Conservation (phyloP, 257 asterid genomes). For the Cruciata laevipes region DNA sequence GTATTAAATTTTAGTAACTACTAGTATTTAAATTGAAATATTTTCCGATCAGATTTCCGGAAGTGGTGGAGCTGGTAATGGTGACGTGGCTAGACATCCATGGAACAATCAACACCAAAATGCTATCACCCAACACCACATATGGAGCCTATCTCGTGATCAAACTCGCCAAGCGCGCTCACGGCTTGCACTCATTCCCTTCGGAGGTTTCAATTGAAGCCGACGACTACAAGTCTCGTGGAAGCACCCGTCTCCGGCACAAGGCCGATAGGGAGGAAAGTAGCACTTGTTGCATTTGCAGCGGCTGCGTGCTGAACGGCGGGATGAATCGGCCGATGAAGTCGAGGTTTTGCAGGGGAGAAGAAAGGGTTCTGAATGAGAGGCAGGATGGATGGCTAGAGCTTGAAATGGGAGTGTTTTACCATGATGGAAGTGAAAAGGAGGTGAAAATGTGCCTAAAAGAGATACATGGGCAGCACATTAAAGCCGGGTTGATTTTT, state of each 20-base stretch:
- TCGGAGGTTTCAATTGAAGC: conserved; percentile 41
- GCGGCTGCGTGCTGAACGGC: conserved; percentile 3
- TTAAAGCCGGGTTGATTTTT: conserved; percentile 64
- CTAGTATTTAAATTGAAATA: no score
- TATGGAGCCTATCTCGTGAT: conserved; percentile 57
- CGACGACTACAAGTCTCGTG: conserved; percentile 21
- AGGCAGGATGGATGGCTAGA: conserved; percentile 78
- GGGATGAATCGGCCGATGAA: conserved; percentile 1
- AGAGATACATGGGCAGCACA: conserved; percentile 57
- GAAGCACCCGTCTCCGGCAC: conserved; percentile 20
- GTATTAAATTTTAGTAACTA: no score
- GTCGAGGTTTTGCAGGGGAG: conserved; percentile 7
- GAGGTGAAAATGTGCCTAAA: conserved; percentile 54
- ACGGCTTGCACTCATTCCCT: conserved; percentile 41
- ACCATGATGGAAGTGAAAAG: conserved; percentile 28
- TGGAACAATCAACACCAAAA: conserved; percentile 32
- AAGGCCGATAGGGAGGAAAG: neutral
- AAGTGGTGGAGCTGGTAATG: conserved; percentile 36
- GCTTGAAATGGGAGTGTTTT: conserved; percentile 64
- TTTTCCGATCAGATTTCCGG: neutral
- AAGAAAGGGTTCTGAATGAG: conserved; percentile 16
- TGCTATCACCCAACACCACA: conserved; percentile 48
- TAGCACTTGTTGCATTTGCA: conserved; percentile 1
- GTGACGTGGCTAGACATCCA: conserved; percentile 50
- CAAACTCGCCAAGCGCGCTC: conserved; percentile 48